Conservation (phyloP, 192 early-diverging fungal species). For the Coemansia sp. region DNA sequence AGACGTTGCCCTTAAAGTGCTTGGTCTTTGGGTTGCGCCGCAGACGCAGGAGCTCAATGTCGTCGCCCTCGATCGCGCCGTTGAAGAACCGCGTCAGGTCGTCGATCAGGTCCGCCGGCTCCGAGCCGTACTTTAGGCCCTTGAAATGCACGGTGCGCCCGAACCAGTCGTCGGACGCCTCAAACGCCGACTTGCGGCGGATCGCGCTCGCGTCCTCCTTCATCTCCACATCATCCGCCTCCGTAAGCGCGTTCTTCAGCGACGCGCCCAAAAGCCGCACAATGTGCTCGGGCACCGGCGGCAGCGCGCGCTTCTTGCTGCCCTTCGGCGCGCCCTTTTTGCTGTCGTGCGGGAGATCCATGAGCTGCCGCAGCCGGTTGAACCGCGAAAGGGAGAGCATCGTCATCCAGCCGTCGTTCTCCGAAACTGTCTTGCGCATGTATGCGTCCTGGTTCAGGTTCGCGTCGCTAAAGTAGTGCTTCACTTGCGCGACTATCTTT, state of each 20-base stretch:
- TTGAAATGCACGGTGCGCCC: slow-evolving; percentile 46
- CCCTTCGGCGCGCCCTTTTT: background rate
- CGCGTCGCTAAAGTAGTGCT: slow-evolving; percentile 53
- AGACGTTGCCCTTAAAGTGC: slow-evolving; percentile 50
- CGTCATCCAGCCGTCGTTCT: slow-evolving; percentile 40
- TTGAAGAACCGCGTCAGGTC: slow-evolving; percentile 31
- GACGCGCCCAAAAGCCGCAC: slow-evolving; percentile 17
- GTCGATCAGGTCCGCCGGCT: slow-evolving; percentile 22
- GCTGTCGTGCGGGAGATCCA: slow-evolving; percentile 21
- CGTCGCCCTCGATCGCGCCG: slow-evolving; percentile 6
- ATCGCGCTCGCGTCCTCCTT: slow-evolving; percentile 36
- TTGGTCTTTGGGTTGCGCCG: slow-evolving; percentile 48
- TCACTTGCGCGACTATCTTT: slow-evolving; percentile 39
- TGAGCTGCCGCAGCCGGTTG: slow-evolving; percentile 47
- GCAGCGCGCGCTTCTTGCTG: slow-evolving; percentile 5
- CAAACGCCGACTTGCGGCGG: slow-evolving; percentile 29
- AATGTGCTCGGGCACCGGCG: slow-evolving; percentile 10
- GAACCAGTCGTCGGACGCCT: slow-evolving; percentile 40
- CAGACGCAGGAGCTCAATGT: slow-evolving; percentile 35
- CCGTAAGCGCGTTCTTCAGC: slow-evolving; percentile 18
- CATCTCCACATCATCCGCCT: slow-evolving; percentile 29
- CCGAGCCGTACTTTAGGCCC: slow-evolving; percentile 41
- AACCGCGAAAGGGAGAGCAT: slow-evolving; percentile 35
- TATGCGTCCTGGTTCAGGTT: slow-evolving; percentile 51
- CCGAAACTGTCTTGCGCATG: slow-evolving; percentile 33